Evolutionary conservation across 2,329 filamentous ascomycete species (phyloP).

Genomic region (Pezicula carpinea): DNA sequence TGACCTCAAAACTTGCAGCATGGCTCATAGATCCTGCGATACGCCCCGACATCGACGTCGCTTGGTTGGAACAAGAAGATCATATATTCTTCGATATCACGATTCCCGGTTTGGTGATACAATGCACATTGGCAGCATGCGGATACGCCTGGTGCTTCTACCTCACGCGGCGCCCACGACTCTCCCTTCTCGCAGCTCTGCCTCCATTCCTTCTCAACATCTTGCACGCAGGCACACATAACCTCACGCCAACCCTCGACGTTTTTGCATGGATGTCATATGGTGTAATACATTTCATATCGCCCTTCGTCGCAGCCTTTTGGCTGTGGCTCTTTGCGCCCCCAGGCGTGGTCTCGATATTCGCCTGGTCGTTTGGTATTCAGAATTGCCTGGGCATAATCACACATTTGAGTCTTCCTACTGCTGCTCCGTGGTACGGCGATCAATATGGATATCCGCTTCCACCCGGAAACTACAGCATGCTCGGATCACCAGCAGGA

Average conservation of each 20-base stretch:
- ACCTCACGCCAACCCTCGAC: constrained; percentile 29
- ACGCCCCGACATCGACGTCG: constrained; percentile 20
- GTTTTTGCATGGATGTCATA: constrained; percentile 77
- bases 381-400: constrained; percentile 84
- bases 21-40: constrained; percentile 24
- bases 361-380: constrained; percentile 83
- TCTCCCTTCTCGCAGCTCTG: constrained; percentile 20
- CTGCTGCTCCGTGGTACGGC: constrained; percentile 94
- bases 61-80: constrained; percentile 21
- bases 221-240: constrained; percentile 79
- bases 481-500: constrained; percentile 82
- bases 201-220: constrained; percentile 55
- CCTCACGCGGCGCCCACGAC: constrained; percentile 19
- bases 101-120: constrained; percentile 16
- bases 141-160: constrained; percentile 24
- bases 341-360: constrained; percentile 77
- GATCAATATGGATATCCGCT: constrained; percentile 71
- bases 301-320: constrained; percentile 70
- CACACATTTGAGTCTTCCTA: constrained; percentile 84
- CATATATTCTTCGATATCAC: constrained; percentile 20
- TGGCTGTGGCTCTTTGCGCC: constrained; percentile 85
- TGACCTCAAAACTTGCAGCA: constrained; percentile 11
- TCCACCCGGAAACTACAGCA: constrained; percentile 85
- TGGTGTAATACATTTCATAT: constrained; percentile 82
- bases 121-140: constrained; percentile 14